Evolutionary conservation across 2,329 filamentous ascomycete genomes (phyloP).

Genomic region (Cryphonectria carpinicola): DNA sequence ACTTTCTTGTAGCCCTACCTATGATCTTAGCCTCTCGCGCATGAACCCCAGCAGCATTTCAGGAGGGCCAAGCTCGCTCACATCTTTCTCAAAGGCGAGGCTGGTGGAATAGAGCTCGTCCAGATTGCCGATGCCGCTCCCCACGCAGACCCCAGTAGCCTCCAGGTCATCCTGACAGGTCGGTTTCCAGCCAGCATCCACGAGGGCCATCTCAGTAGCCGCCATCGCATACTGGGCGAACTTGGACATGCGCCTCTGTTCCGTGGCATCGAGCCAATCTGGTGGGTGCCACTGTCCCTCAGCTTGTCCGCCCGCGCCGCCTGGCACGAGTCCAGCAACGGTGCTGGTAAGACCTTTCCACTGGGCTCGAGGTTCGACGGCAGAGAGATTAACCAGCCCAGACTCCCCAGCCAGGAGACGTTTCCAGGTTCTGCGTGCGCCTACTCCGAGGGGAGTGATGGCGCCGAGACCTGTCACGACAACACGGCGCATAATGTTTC

Average conservation of each 20-base stretch:
- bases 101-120: slow-evolving; percentile 88
- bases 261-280: slow-evolving; percentile 58
- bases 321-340: slow-evolving; percentile 81
- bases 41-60: slow-evolving; percentile 4
- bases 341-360: slow-evolving; percentile 81
- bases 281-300: slow-evolving; percentile 52
- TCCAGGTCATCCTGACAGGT: slow-evolving; percentile 65
- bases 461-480: slow-evolving; percentile 84
- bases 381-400: slow-evolving; percentile 75
- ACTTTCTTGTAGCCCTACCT: slow-evolving; percentile 86
- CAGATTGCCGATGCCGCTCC: slow-evolving; percentile 93
- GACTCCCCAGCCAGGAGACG: slow-evolving; percentile 79
- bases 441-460: slow-evolving; percentile 82
- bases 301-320: slow-evolving; percentile 40
- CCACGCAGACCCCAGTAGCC: slow-evolving; percentile 85
- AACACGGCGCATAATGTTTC: slow-evolving; percentile 67
- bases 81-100: slow-evolving; percentile 72
- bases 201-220: slow-evolving; percentile 81
- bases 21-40: slow-evolving; percentile 27
- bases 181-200: slow-evolving; percentile 79
- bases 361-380: slow-evolving; percentile 56
- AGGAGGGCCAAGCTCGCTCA: slow-evolving; percentile 52
- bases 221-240: slow-evolving; percentile 93
- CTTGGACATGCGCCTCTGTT: slow-evolving; percentile 79
- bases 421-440: slow-evolving; percentile 76